Evolutionary conservation across 495 filamentous ascomycete species (phyloP).

Genomic region (Hyaloscypha finlandica): DNA sequence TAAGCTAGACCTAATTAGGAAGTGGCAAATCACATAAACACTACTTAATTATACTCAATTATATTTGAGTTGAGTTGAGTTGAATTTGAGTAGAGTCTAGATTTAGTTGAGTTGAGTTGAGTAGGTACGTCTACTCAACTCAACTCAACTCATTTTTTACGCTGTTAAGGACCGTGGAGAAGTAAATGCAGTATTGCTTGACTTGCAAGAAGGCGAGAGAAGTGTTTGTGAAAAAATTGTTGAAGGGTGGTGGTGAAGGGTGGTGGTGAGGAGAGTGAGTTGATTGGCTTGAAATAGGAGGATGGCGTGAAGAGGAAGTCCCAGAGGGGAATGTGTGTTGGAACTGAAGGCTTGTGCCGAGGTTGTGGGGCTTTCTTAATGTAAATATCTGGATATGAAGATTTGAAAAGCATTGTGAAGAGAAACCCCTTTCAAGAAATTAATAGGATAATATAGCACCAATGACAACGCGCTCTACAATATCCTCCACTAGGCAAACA

Average conservation of each 20-base stretch:
- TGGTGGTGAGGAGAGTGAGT: not conserved
- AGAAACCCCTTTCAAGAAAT: not conserved
- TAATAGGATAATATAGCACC: not conserved
- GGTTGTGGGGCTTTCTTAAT: not conserved
- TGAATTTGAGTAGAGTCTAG: no score
- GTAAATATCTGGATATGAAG: not conserved
- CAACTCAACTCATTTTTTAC: no score
- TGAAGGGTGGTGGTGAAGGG: not conserved
- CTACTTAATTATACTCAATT: no score
- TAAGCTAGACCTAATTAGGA: no score
- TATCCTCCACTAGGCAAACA: not conserved
- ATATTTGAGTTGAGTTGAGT: no score
- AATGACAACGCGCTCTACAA: not conserved
- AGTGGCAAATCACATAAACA: no score
- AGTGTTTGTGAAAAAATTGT: not conserved
- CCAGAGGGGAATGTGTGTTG: not conserved
- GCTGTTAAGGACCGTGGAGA: not conserved
- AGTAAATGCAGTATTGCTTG: not conserved
- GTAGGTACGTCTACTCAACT: no score
- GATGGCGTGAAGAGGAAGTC: not conserved
- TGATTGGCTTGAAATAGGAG: not conserved
- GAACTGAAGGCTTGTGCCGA: not conserved
- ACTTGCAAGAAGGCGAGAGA: not conserved
- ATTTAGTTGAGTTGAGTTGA: no score
- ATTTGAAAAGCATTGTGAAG: not conserved